A percentile compares a stretch with the other conserved stretches of the same genome.
Conservation (phyloP, 768 basidiomycete species). For the Mycena chlorophos region DNA sequence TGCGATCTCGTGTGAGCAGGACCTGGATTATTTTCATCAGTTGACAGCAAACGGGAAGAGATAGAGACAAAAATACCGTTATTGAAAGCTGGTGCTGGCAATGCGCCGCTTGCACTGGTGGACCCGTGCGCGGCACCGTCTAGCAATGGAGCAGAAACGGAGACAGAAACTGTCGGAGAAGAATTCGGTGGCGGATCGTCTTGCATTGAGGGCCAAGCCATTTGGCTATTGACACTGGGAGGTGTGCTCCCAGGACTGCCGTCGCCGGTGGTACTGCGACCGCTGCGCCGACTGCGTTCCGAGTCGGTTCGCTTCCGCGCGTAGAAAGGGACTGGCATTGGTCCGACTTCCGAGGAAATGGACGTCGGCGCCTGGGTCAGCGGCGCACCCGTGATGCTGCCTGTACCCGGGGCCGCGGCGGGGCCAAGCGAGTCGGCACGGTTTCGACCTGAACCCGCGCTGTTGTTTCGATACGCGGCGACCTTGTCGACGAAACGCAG, state of each 20-base stretch:
- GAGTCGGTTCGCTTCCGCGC: slow-evolving; percentile 18
- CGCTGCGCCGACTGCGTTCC: slow-evolving; percentile 14
- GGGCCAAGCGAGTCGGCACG: slow-evolving; percentile 37
- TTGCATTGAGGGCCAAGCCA: slow-evolving; percentile 37
- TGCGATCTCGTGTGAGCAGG: slow-evolving; percentile 66
- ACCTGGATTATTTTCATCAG: not conserved
- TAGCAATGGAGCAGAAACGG: slow-evolving; percentile 42
- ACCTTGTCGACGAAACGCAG: slow-evolving; percentile 61
- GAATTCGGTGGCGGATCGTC: slow-evolving; percentile 28
- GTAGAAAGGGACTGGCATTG: slow-evolving; percentile 14
- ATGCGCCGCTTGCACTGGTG: not conserved
- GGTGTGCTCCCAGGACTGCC: slow-evolving; percentile 18
- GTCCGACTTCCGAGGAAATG: not conserved
- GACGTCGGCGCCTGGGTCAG: slow-evolving; percentile 2
- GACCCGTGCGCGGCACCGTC: not conserved
- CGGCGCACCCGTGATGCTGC: slow-evolving; percentile 4
- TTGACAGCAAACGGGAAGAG: not conserved
- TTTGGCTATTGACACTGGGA: slow-evolving; percentile 5
- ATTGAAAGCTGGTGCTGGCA: not conserved
- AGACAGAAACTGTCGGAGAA: slow-evolving; percentile 44
- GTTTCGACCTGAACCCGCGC: slow-evolving; percentile 46
- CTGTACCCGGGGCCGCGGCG: slow-evolving; percentile 19
- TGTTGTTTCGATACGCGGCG: slow-evolving; percentile 64
- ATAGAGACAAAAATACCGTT: slow-evolving; percentile 26
- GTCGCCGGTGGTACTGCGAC: slow-evolving; percentile 6